These are phyloP conservation scores for Nepenthes gracilis DNA, from an alignment of 148 eudicot genomes.

Conservation along the genomic window DNA sequence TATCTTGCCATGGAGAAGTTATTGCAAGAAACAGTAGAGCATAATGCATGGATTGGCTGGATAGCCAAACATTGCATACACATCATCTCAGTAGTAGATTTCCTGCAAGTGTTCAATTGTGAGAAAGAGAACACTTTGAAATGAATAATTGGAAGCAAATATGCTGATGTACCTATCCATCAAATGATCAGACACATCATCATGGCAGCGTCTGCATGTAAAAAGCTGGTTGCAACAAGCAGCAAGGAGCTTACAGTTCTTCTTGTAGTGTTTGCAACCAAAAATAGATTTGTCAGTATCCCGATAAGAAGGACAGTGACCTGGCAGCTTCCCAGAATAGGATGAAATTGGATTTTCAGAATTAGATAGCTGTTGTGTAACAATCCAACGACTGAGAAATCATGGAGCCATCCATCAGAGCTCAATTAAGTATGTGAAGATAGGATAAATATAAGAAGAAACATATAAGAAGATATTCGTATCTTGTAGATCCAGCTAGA, in stretches of 20 bases:
- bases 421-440: too few species aligned
- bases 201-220: conserved; percentile 84
- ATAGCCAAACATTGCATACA: conserved; percentile 86
- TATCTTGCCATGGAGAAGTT: conserved; percentile 68
- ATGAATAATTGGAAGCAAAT: background rate
- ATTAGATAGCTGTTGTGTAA: conserved; percentile 28
- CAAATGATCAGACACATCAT: conserved; percentile 87
- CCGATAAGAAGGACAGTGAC: conserved; percentile 63
- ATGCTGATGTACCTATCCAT: background rate
- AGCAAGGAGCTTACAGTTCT: conserved; percentile 90
- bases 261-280: conserved; percentile 92
- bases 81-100: conserved; percentile 74
- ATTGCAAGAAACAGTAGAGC: conserved; percentile 56
- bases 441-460: too few species aligned
- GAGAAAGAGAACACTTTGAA: background rate
- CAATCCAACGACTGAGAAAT: conserved; percentile 51
- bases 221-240: conserved; percentile 80
- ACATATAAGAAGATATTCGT: too few species aligned
- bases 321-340: conserved; percentile 1
- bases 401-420: background rate
- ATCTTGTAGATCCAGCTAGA: too few species aligned
- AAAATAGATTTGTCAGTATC: conserved; percentile 55
- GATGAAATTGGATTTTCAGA: background rate
- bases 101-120: conserved; percentile 31
- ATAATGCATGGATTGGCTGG: conserved; percentile 66